These are phyloP conservation scores for Penicillium taxi DNA, from an alignment of 495 filamentous ascomycete species.

Conservation along the genomic window DNA sequence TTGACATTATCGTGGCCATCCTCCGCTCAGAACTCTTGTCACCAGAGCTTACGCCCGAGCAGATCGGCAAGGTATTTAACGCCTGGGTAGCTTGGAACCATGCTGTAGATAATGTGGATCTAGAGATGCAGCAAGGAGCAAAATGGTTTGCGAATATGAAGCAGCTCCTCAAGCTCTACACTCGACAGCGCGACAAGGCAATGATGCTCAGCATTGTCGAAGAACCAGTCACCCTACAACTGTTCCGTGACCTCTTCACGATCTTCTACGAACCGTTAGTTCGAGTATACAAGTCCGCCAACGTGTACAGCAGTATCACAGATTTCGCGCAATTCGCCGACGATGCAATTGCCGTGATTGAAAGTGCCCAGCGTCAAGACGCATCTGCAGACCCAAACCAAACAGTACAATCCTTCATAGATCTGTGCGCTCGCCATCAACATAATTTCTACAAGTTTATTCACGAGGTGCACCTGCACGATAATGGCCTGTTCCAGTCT, in stretches of 20 bases:
- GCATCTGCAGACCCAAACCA: slow-evolving; percentile 92
- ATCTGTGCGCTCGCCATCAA: slow-evolving; percentile 90
- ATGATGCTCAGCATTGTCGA: slow-evolving; percentile 97
- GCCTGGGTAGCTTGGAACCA: slow-evolving; percentile 95
- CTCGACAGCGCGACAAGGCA: slow-evolving; percentile 83
- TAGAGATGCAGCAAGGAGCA: slow-evolving; percentile 78
- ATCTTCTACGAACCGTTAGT: slow-evolving; percentile 98
- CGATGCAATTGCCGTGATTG: slow-evolving; percentile 82
- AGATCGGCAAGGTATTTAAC: slow-evolving; percentile 81
- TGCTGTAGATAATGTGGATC: slow-evolving; percentile 84
- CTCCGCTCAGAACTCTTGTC: slow-evolving; percentile 64
- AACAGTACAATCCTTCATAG: slow-evolving; percentile 97
- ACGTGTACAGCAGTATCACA: slow-evolving; percentile 93
- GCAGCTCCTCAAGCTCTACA: slow-evolving; percentile 87
- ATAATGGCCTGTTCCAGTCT: slow-evolving; percentile 91
- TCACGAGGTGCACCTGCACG: slow-evolving; percentile 96
- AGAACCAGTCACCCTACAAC: slow-evolving; percentile 84
- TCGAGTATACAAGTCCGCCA: slow-evolving; percentile 95
- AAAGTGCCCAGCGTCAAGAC: slow-evolving; percentile 84
- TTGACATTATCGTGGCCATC: slow-evolving; percentile 79
- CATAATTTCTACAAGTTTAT: slow-evolving; percentile 98
- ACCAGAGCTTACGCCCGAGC: slow-evolving; percentile 59
- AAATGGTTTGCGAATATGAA: slow-evolving; percentile 90
- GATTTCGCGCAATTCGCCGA: slow-evolving; percentile 91
- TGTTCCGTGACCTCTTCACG: slow-evolving; percentile 93